Evolutionary conservation across 1,139 yeast species (phyloP), one percentile per base, ranked within the genome.

Genomic region (Nakaseomyces kungkrabaensis): DNA sequence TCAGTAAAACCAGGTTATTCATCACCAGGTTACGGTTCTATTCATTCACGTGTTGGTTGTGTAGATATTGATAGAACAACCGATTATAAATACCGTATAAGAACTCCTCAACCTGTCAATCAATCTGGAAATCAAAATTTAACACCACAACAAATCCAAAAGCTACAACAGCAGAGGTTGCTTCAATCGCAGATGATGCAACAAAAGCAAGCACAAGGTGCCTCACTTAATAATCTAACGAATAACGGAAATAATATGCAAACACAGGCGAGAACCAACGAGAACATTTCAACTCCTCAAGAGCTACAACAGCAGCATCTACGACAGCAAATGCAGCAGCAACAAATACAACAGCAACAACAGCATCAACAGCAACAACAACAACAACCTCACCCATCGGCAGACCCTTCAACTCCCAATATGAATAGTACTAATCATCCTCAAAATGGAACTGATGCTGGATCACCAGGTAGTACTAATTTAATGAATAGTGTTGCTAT

Each of bases 21-120:
- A 9, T 53, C 66, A 0, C 68, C 68, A 2, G 68, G 68, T 9
- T 65, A 62, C 53, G 90, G 90, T 37, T 85, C 87, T 0, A 71
- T 84, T 50, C 85, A 82, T 64, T 88, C 90, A 10, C 74, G 92
- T 52, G 82, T 88, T 52, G 90, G 89, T 0, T 76, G 85, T 54
- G 74, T 83, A 43, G 85, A 83, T 64, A 77, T 83, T 24, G 89
- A 83, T 56, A 60, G 76, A 72, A 53, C 88, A 59, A 70, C 71
- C 62, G 74, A 79, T 62, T 69, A 80, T 70, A 62, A 79, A 66
- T 69, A 73, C 72, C 58, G 86, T 69, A 85, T 83, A 25, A 72
- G 89, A 56, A 82, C 84, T 1, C 86, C 89, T 1, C 84, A 74
- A 55, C 62, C 63, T 3, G 51, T 58, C 10, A 61, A 57, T 43